Conservation (phyloP, 176 grass and related monocot genomes). For the Oryza glaberrima region DNA sequence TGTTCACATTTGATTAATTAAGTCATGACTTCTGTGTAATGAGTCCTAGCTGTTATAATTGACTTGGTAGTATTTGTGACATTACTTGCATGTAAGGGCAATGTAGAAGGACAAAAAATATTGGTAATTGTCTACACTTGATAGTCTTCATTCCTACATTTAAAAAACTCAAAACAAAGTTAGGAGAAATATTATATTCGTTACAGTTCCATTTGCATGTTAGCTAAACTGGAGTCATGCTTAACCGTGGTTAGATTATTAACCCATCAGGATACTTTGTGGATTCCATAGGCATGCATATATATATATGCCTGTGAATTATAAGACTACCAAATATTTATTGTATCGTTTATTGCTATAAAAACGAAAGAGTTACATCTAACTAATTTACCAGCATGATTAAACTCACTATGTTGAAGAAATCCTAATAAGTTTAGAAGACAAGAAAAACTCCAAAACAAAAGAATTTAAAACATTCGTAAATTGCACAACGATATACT, state of each 20-base stretch:
- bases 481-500: background rate
- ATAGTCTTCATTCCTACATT: conserved; percentile 4
- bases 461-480: too few species aligned
- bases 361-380: background rate
- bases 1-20: conserved; percentile 17
- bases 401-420: too few species aligned
- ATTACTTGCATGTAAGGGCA: conserved; percentile 22
- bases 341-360: background rate
- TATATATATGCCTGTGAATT: background rate
- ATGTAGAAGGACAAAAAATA: background rate
- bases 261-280: conserved; percentile 23
- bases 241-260: conserved; percentile 30
- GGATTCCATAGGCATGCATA: background rate
- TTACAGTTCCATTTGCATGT: conserved; percentile 7
- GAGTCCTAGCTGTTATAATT: conserved; percentile 2
- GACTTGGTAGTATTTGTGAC: conserved; percentile 22
- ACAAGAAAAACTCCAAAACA: background rate
- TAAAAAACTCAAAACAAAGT: background rate
- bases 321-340: background rate
- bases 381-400: too few species aligned
- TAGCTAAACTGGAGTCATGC: background rate
- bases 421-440: too few species aligned
- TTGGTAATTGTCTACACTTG: background rate
- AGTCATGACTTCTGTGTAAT: background rate
- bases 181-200: conserved; percentile 26